Conservation (phyloP, 192 early-diverging fungal genomes). For the Endogone sp. region DNA sequence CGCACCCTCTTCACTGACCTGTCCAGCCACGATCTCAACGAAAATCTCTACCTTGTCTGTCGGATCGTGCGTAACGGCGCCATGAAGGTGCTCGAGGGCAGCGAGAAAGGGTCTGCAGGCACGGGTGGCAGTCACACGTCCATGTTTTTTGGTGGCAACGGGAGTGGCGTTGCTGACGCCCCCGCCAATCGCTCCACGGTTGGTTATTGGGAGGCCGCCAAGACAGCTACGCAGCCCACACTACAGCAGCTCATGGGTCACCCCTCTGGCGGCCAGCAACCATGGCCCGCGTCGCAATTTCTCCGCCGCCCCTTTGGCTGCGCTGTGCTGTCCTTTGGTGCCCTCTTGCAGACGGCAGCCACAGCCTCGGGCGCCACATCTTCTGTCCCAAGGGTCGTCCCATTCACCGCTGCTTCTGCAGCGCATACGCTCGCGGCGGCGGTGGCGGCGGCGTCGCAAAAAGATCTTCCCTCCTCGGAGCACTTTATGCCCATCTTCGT, state of each 20-base stretch:
- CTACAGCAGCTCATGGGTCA: conserved; percentile 8
- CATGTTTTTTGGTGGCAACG: conserved; percentile 17
- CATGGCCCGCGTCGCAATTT: neutral
- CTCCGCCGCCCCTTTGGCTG: conserved; percentile 51
- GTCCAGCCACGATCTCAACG: conserved; percentile 41
- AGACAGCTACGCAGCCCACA: conserved; percentile 4
- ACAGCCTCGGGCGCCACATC: conserved; percentile 10
- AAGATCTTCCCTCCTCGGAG: conserved; percentile 17
- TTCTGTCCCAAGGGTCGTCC: neutral
- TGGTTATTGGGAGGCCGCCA: neutral
- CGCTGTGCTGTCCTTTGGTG: conserved; percentile 47
- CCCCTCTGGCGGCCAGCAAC: neutral
- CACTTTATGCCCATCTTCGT: conserved; percentile 52
- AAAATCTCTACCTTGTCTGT: conserved; percentile 55
- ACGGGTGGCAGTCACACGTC: conserved; percentile 19
- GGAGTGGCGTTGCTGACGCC: neutral
- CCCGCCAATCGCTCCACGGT: conserved; percentile 1
- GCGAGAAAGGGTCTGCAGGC: conserved; percentile 30
- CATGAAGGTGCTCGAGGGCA: conserved; percentile 52
- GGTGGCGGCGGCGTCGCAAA: no score
- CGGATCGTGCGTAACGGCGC: conserved; percentile 55
- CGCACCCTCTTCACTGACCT: conserved; percentile 60
- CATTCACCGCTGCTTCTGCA: neutral
- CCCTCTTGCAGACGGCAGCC: conserved; percentile 32
- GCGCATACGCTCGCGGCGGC: neutral